Base-by-base conservation (phyloP, 2,329 filamentous ascomycete species). In the Cryphonectria japonica region DNA sequence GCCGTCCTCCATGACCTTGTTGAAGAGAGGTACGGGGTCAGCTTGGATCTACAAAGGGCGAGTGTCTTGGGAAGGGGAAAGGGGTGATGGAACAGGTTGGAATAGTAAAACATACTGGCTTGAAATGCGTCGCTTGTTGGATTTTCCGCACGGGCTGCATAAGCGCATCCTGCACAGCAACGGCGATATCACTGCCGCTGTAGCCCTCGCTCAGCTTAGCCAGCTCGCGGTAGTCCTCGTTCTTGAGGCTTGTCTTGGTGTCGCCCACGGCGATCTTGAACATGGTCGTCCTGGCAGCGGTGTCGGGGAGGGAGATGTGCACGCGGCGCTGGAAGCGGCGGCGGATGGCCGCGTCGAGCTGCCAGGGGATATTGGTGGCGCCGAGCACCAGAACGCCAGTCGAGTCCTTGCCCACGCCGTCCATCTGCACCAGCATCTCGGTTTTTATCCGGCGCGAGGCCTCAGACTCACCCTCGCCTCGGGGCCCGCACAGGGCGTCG, bases 91-190 rank as follows among this genome's bases (percentile, higher is more conserved):
- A 4, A 7, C 11, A 26, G n/a, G 29, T 22, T 6, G n/a, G 6
- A 16, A 32, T 1, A 61, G 32, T 57, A 50, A 46, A 2, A 80
- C 83, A 61, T 85, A 95, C 95, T 84, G 93, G 91, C 82, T 98
- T 98, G 83, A 98, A 99, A 84, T 99, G 96, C 68, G 96, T 99
- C 26, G 96, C 95, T 74, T 95, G 97, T 80, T 98, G 92, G 76
- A 99, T 98, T 82, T 98, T 97, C 73, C 96, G 88, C 73, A 99
- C 93, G 1, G 96, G 97, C 78, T 98, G 94, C 96, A 99, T 99
- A 54, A 99, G 85, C 0, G 96, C 96, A 79, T 97, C 93, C 81
- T 99, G 96, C 29, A 98, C 96, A 3, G 94, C 94, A 78, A 98
- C 98, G 77, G 88, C 90, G 76, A 99, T 98, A 88, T 99, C 96